Percentiles rank a stretch among this genome's conserved stretches.
These are phyloP conservation scores for Ophiostoma triangulosporum DNA, from an alignment of 2,329 filamentous ascomycete genomes.

Conservation along the genomic window DNA sequence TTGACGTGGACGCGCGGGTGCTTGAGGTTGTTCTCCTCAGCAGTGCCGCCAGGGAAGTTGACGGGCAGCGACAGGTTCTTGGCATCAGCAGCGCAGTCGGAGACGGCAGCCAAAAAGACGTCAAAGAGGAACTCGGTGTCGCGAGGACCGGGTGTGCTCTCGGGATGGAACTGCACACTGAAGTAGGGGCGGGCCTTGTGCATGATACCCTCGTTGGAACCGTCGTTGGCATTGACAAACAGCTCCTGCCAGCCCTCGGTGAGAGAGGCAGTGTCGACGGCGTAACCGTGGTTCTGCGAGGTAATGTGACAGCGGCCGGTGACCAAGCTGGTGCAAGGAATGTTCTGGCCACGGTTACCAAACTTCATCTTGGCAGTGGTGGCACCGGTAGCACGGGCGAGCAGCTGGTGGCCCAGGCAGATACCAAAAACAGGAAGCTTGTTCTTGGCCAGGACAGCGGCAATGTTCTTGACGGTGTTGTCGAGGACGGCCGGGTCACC, in stretches of 20 bases:
- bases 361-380: slow-evolving; percentile 95
- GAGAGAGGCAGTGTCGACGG: slow-evolving; percentile 69
- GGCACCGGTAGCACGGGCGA: slow-evolving; percentile 78
- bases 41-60: slow-evolving; percentile 72
- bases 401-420: slow-evolving; percentile 85
- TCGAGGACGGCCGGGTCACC: slow-evolving; percentile 84
- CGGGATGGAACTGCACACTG: slow-evolving; percentile 98
- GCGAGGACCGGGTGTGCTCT: slow-evolving; percentile 86
- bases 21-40: slow-evolving; percentile 61
- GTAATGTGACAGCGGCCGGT: slow-evolving; percentile 98
- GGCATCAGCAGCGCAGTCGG: slow-evolving; percentile 53
- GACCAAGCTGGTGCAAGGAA: slow-evolving; percentile 90
- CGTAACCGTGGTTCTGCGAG: slow-evolving; percentile 95
- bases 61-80: slow-evolving; percentile 59
- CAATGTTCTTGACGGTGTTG: slow-evolving; percentile 66
- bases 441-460: slow-evolving; percentile 61
- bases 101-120: slow-evolving; percentile 81
- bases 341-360: slow-evolving; percentile 96
- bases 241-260: slow-evolving; percentile 78
- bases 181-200: slow-evolving; percentile 80
- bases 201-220: slow-evolving; percentile 95
- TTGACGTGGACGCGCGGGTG: slow-evolving; percentile 75
- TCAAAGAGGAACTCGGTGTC: slow-evolving; percentile 97
- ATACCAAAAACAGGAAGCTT: slow-evolving; percentile 89
- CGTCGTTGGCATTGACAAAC: slow-evolving; percentile 96